These are phyloP conservation scores for Xanthoconium purpureum DNA, from an alignment of 768 basidiomycete genomes.

Conservation along the genomic window DNA sequence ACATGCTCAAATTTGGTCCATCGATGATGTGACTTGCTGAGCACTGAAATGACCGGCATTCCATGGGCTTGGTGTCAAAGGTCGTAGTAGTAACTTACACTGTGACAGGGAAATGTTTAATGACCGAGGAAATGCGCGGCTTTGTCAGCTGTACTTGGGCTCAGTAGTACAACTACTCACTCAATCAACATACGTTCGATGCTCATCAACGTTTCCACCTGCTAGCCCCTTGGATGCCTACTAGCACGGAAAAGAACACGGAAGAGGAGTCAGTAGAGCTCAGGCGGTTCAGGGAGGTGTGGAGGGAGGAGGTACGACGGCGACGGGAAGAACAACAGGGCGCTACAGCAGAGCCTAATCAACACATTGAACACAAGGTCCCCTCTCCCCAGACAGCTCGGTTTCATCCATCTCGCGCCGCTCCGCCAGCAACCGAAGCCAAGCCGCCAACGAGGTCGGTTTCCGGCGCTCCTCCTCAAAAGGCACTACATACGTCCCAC, in stretches of 20 bases:
- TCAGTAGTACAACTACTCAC: too few species aligned
- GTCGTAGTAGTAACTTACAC: too few species aligned
- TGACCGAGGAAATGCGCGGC: too few species aligned
- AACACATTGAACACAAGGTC: neutral
- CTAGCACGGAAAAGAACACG: neutral
- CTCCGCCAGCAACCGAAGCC: constrained; percentile 3
- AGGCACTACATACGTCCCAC: constrained; percentile 20
- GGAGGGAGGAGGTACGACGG: constrained; percentile 62
- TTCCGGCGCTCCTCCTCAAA: constrained; percentile 13
- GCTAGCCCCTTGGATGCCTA: neutral
- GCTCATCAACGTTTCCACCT: neutral
- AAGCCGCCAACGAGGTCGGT: constrained; percentile 12
- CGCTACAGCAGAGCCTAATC: constrained; percentile 1
- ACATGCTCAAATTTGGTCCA: too few species aligned
- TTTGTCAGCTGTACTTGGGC: too few species aligned
- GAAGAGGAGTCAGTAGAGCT: constrained; percentile 60
- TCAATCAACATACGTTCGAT: neutral
- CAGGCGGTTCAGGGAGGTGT: constrained; percentile 64
- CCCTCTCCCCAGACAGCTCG: constrained; percentile 10
- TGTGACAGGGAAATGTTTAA: too few species aligned
- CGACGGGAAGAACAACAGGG: constrained; percentile 20
- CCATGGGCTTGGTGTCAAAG: too few species aligned
- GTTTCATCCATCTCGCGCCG: neutral
- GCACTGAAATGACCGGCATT: too few species aligned
- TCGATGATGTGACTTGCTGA: too few species aligned